Evolutionary conservation across 805 yeast genomes (phyloP), one percentile per base, ranked within the genome.

Genomic region (Sugiyamaella marilandica): DNA sequence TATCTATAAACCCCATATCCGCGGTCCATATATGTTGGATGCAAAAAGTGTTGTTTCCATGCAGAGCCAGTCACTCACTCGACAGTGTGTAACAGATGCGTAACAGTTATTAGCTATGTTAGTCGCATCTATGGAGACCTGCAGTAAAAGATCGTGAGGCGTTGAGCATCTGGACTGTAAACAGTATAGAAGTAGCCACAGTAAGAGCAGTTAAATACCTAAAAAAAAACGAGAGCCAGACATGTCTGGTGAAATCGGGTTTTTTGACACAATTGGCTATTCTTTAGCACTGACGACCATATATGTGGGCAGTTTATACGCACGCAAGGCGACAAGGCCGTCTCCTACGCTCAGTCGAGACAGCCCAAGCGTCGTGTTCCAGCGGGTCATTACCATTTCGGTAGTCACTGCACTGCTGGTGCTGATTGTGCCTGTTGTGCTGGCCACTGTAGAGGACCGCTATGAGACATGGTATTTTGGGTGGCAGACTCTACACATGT

Each of bases 381-480:
- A 50, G 29, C 57, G 65, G 19, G 44, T 62, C 35, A 71, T 78
- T 26, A 47, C 62, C 1, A 39, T 66, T 1, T 59, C 73, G 5
- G 45, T 70, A 7, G 37, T 70, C 1, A 45, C 65, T 1, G 62
- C 72, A 1, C 77, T 79, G 5, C 51, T 59, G 5, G 35, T 67
- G 7, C 59, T 72, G 51, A 11, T 57, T 24, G 49, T 59, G 2
- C 64, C 63, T 34, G 41, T 39, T 7, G 24, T 58, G 18, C 51
- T 55, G 47, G 35, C 31, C 16, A 34, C 35, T 3, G 41, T n/a
- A 18, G 47, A 45, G 16, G 10, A 33, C 16, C 49, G 49, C 16
- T 57, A 49, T 31, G 49, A 41, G 41, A 16, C 41, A 7, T 51
- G 56, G 53, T 53, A 45, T 36, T 51, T 41, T 19, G 56, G 49